phyloP scores from a whole-genome alignment of 2,329 filamentous ascomycete genomes.

The Apiospora phragmitis region DNA sequence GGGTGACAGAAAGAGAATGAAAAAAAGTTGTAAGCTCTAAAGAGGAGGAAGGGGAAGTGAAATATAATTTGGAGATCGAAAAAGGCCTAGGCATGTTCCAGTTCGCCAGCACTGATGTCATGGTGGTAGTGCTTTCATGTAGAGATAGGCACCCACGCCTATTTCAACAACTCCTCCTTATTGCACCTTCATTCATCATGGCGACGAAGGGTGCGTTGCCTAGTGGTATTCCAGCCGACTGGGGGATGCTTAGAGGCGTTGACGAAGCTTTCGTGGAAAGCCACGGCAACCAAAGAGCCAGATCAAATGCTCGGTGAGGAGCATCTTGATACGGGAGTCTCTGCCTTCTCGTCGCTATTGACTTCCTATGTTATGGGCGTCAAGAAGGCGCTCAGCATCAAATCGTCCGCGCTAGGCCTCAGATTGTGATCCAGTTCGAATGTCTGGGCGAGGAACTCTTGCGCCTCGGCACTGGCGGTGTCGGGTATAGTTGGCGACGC shows the following conservation, averaged over 20 bases:
- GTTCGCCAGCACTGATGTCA: slow-evolving; percentile 1
- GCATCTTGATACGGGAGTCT: neutral
- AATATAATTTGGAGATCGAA: neutral
- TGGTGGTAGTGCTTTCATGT: neutral
- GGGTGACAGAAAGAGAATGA: neutral
- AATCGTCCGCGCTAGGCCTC: slow-evolving; percentile 86
- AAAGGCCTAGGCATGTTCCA: slow-evolving; percentile 3
- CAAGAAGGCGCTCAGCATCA: slow-evolving; percentile 82
- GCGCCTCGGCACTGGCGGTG: slow-evolving; percentile 79
- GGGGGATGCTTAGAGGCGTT: neutral
- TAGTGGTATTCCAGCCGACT: neutral
- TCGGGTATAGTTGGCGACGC: slow-evolving; percentile 88
- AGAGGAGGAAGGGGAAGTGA: neutral
- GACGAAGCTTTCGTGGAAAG: neutral
- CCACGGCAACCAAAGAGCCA: neutral
- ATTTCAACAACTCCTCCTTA: neutral
- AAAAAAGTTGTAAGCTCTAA: neutral
- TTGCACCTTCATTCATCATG: neutral
- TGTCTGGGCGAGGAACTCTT: slow-evolving; percentile 80
- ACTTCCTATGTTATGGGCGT: slow-evolving; percentile 61
- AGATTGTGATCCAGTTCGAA: slow-evolving; percentile 96
- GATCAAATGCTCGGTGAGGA: neutral
- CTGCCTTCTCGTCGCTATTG: neutral
- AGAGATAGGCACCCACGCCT: neutral
- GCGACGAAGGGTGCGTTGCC: neutral